Base-by-base conservation (phyloP, 2,329 filamentous ascomycete species). In the Phyllosticta citriasiana region DNA sequence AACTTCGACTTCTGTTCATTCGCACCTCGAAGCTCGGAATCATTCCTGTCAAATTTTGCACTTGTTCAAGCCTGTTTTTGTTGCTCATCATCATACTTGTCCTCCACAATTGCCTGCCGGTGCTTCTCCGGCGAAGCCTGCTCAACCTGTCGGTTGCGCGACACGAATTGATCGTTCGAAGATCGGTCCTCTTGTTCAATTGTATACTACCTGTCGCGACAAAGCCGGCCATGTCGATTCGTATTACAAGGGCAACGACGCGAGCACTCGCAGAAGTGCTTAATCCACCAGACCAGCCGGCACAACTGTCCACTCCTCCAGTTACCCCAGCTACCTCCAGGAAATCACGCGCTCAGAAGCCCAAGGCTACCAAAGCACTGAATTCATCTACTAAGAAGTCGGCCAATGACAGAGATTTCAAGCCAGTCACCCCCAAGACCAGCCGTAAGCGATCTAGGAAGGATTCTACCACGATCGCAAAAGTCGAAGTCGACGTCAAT, bases 231-330 rank as follows among this genome's bases (percentile, higher is more conserved):
- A 74, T 74, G 72, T 65, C 59, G 3, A 16, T 63, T 54, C 68
- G 72, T 63, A 64, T 66, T 53, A 74, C 73, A 1, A 66, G 71
- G 57, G 67, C 70, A 54, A 68, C 70, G n/a, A 63, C 63, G 40
- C 40, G 40, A 14, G 40, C 40, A n/a, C 16, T 47, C n/a, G 40
- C 16, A 16, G 40, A 16, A n/a, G 14, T 47, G 40, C 12, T n/a
- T n/a, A n/a, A 16, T 4, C 40, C 40, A 47, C 12, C 2, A 16
- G 26, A 64, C 2, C 69, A 72, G 30, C 67, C 71, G 19, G 64
- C 72, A 51, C 74, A 79, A 62, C 66, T 78, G 3, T 78, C 77
- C 33, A 79, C 76, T 64, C 74, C 75, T 57, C 73, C 76, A 19
- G 64, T 70, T 52, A 78, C 75, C 10, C 74, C 77, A 55, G 69